phyloP scores from a whole-genome alignment of 768 basidiomycete genomes.

The Ephemerocybe angulata region DNA sequence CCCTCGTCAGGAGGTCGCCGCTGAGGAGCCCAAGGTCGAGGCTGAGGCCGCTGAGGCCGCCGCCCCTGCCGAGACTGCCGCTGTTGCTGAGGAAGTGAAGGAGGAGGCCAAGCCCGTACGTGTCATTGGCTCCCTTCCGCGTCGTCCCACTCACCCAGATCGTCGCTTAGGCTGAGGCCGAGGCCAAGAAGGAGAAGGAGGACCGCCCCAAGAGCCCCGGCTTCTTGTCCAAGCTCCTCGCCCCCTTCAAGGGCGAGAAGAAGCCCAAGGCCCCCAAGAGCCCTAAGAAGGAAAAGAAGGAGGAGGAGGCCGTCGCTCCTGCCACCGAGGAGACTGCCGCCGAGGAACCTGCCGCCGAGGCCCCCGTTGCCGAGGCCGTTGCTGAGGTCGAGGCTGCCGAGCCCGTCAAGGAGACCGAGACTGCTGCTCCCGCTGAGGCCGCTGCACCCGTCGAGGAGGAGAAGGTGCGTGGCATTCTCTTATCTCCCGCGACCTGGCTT shows the following conservation, averaged over 20 bases:
- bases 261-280: constrained; percentile 67
- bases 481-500: background rate
- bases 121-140: constrained; percentile 5
- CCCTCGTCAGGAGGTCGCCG: constrained; percentile 18
- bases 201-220: constrained; percentile 78
- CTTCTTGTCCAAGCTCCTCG: constrained; percentile 73
- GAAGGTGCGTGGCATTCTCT: constrained; percentile 42
- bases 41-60: constrained; percentile 19
- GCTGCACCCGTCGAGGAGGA: constrained; percentile 44
- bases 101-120: constrained; percentile 43
- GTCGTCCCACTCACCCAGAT: constrained; percentile 7
- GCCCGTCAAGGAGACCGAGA: constrained; percentile 62
- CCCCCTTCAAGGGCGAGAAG: constrained; percentile 74
- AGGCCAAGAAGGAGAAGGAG: constrained; percentile 67
- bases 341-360: constrained; percentile 47
- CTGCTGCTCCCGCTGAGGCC: constrained; percentile 36
- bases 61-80: constrained; percentile 17
- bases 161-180: constrained; percentile 29
- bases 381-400: constrained; percentile 45
- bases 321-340: constrained; percentile 41
- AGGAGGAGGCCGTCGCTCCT: constrained; percentile 51
- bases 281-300: constrained; percentile 81
- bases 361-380: constrained; percentile 36
- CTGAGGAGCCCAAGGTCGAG: constrained; percentile 24
- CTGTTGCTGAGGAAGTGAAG: constrained; percentile 30